Evolutionary conservation across 2,329 filamentous ascomycete genomes (phyloP).

Genomic region (Colletotrichum liriopes): DNA sequence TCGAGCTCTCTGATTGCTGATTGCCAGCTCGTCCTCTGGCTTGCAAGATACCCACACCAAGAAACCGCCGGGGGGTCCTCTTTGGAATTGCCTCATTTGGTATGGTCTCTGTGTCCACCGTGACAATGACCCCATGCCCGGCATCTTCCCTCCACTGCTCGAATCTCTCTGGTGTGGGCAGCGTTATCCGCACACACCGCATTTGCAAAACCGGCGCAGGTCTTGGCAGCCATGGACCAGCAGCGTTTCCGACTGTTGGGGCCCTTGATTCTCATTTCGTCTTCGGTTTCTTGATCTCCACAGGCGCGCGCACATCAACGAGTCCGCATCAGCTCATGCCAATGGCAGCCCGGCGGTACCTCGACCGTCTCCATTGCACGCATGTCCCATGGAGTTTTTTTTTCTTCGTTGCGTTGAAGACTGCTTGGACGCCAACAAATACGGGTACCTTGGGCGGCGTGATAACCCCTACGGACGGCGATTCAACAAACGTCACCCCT

Average conservation of each 20-base stretch:
- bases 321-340: slow-evolving; percentile 9
- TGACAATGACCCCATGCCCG: neutral
- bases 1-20: neutral
- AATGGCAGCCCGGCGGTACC: neutral
- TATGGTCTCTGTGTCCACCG: slow-evolving; percentile 9
- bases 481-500: slow-evolving; percentile 2
- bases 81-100: slow-evolving; percentile 39
- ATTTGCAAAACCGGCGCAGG: slow-evolving; percentile 33
- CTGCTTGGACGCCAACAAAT: neutral
- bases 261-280: slow-evolving; percentile 32
- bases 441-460: neutral
- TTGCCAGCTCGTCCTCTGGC: slow-evolving; percentile 3
- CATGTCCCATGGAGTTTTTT: neutral
- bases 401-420: slow-evolving; percentile 8
- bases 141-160: neutral
- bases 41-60: slow-evolving; percentile 24
- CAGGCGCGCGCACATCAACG: slow-evolving; percentile 16
- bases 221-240: slow-evolving; percentile 38
- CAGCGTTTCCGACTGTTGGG: slow-evolving; percentile 4
- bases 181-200: slow-evolving; percentile 35
- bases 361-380: neutral
- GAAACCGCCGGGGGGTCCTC: slow-evolving; percentile 24
- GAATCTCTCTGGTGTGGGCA: neutral
- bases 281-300: slow-evolving; percentile 29
- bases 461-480: neutral